These are phyloP conservation scores for Leccinum pachyderme DNA, from an alignment of 1,284 basidiomycete species.

Conservation along the genomic window DNA sequence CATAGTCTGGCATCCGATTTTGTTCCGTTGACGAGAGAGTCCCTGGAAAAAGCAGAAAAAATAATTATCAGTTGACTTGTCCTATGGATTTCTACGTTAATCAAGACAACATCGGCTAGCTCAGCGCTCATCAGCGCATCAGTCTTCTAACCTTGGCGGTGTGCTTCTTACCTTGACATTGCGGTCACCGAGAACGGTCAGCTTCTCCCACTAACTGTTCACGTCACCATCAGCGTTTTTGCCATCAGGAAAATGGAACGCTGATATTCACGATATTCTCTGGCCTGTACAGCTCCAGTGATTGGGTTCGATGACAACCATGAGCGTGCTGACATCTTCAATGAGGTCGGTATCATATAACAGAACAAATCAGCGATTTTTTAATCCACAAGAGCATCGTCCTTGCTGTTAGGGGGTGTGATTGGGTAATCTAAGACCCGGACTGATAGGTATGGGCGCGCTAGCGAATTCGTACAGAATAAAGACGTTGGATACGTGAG, in stretches of 20 bases:
- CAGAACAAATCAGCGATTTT: constrained; percentile 49
- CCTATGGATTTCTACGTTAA: not conserved
- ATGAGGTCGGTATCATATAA: constrained; percentile 49
- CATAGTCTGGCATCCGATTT: not conserved
- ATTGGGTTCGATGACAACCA: constrained; percentile 44
- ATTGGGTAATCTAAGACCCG: constrained; percentile 57
- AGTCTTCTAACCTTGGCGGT: constrained; percentile 22
- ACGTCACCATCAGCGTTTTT: constrained; percentile 1
- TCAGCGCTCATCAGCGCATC: constrained; percentile 3
- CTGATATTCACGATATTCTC: constrained; percentile 48
- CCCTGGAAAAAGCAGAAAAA: not conserved
- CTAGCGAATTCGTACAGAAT: not conserved
- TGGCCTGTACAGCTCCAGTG: constrained; percentile 57
- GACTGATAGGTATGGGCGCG: constrained; percentile 32
- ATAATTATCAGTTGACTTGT: not conserved
- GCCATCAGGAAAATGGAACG: not conserved
- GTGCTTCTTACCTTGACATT: constrained; percentile 22
- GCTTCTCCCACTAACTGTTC: constrained; percentile 35
- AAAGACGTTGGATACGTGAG: constrained; percentile 2
- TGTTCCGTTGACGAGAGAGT: not conserved
- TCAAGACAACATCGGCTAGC: not conserved
- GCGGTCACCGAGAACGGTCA: constrained; percentile 41
- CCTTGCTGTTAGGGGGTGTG: constrained; percentile 40
- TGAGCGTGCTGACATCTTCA: constrained; percentile 40
- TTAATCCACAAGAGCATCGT: constrained; percentile 32